These are phyloP conservation scores for Phytophthora foliorum DNA, from an alignment of 352 stramenopile genomes.

Conservation along the genomic window DNA sequence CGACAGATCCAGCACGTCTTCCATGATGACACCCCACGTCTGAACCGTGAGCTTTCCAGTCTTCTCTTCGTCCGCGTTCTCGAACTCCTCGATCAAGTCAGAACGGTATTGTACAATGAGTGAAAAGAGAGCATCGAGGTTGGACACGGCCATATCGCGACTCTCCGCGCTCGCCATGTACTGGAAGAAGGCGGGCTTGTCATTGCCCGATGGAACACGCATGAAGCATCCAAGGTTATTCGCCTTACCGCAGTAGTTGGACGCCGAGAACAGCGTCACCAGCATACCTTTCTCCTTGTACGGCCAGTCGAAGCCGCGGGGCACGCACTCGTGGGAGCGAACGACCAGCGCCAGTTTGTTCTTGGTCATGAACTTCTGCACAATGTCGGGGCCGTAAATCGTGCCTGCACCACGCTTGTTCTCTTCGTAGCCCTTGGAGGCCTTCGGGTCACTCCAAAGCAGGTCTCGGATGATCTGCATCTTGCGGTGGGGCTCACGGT, in stretches of 20 bases:
- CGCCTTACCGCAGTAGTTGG: conserved; percentile 87
- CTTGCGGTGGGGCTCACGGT: conserved; percentile 63
- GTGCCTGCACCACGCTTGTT: conserved; percentile 87
- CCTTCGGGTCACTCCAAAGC: conserved; percentile 86
- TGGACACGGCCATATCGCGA: conserved; percentile 83
- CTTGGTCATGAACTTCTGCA: conserved; percentile 90
- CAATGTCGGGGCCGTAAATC: conserved; percentile 77
- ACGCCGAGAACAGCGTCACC: conserved; percentile 89
- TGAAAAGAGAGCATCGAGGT: conserved; percentile 87
- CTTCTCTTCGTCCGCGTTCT: conserved; percentile 54
- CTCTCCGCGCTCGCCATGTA: conserved; percentile 88
- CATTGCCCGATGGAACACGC: conserved; percentile 73
- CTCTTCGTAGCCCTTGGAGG: conserved; percentile 71
- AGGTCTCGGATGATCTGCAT: conserved; percentile 86
- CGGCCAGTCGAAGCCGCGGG: conserved; percentile 82
- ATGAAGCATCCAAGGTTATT: conserved; percentile 91
- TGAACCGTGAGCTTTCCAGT: conserved; percentile 57
- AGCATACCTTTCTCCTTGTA: conserved; percentile 88
- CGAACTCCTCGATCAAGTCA: conserved; percentile 72
- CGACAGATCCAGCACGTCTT: conserved; percentile 81
- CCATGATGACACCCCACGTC: conserved; percentile 75
- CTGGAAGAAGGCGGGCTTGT: conserved; percentile 89
- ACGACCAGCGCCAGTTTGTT: conserved; percentile 87
- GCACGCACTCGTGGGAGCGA: conserved; percentile 89
- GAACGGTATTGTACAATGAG: conserved; percentile 83